Conservation (phyloP, 2,329 filamentous ascomycete genomes). For the Colletotrichum aenigma region DNA sequence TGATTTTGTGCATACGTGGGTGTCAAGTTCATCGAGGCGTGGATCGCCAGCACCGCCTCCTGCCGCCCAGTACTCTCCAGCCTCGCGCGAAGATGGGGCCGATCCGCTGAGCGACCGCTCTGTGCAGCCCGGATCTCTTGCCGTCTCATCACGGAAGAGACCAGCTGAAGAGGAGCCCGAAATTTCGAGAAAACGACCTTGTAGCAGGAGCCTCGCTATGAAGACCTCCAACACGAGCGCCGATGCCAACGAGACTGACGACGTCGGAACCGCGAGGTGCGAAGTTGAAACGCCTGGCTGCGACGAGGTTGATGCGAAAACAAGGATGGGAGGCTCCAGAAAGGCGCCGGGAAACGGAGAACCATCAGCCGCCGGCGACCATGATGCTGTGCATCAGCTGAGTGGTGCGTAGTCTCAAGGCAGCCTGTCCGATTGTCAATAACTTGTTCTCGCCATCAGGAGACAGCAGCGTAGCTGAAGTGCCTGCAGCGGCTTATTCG, state of each 20-base stretch:
- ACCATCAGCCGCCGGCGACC: neutral
- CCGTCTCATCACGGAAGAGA: neutral
- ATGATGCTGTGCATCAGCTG: neutral
- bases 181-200: neutral
- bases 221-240: neutral
- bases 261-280: neutral
- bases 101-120: neutral
- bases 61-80: neutral
- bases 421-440: neutral
- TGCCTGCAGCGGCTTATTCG: neutral
- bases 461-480: neutral
- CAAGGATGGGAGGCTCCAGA: neutral
- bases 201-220: neutral
- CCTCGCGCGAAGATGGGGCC: neutral
- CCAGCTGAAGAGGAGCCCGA: neutral
- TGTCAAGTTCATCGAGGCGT: neutral
- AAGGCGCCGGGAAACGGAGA: neutral
- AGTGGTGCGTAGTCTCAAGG: neutral
- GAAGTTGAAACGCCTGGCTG: neutral
- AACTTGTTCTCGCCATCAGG: neutral
- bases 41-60: neutral
- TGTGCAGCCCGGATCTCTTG: neutral
- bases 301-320: neutral
- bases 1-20: neutral
- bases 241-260: neutral